phyloP scores from a whole-genome alignment of 163 green algal genomes.

The Scenedesmus sp. region DNA sequence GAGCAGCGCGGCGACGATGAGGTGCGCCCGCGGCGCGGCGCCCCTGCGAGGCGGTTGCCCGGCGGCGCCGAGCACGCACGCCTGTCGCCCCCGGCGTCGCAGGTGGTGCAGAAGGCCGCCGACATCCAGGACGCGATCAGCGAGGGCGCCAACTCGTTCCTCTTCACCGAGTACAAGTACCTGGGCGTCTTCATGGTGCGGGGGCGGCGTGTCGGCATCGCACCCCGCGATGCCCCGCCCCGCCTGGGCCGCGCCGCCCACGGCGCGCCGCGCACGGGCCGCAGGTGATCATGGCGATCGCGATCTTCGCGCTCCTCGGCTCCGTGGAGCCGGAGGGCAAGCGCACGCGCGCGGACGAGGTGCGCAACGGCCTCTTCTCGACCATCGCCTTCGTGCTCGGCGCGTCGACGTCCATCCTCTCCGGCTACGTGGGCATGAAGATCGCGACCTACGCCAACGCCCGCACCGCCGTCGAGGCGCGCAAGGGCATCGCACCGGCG shows the following conservation, averaged over 20 bases:
- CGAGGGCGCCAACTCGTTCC: slow-evolving; percentile 91
- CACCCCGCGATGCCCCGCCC: no score
- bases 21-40: slow-evolving; percentile 51
- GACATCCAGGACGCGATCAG: slow-evolving; percentile 93
- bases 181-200: slow-evolving; percentile 93
- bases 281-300: slow-evolving; percentile 81
- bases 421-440: slow-evolving; percentile 96
- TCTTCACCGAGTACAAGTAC: slow-evolving; percentile 97
- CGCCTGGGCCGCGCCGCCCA: no score
- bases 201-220: not conserved
- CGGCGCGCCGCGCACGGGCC: not conserved
- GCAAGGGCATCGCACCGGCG: slow-evolving; percentile 93
- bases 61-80: not conserved
- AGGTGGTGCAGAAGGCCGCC: slow-evolving; percentile 87
- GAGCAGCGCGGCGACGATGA: slow-evolving; percentile 83
- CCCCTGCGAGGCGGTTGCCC: not conserved
- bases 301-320: slow-evolving; percentile 95
- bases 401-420: slow-evolving; percentile 91
- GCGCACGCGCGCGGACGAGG: slow-evolving; percentile 60
- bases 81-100: not conserved
- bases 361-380: slow-evolving; percentile 94
- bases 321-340: slow-evolving; percentile 72
- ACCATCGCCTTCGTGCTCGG: slow-evolving; percentile 95
- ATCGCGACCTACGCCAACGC: slow-evolving; percentile 99
- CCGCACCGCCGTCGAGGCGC: slow-evolving; percentile 92